phyloP scores from a whole-genome alignment of 208 protist genomes.

The Wallacemonas sp. region DNA sequence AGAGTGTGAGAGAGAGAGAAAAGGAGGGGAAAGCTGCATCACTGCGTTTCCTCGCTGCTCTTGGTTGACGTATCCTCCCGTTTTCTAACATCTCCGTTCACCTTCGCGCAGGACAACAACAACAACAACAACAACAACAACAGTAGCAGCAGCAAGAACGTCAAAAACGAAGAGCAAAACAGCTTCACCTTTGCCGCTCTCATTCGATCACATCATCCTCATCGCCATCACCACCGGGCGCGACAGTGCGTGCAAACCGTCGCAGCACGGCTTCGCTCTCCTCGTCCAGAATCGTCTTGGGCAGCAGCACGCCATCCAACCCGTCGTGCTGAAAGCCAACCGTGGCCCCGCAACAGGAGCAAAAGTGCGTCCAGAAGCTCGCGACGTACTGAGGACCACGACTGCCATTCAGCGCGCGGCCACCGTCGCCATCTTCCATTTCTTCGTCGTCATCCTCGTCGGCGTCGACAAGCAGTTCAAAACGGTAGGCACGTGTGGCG shows the following conservation, averaged over 20 bases:
- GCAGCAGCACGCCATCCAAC: conserved; percentile 60
- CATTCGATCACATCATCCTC: background rate
- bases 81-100: too few relatives aligned
- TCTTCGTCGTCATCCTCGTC: background rate
- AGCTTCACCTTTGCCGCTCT: background rate
- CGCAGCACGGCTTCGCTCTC: conserved; percentile 50
- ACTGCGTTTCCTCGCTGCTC: too few relatives aligned
- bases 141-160: too few relatives aligned
- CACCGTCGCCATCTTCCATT: conserved; percentile 4
- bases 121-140: too few relatives aligned
- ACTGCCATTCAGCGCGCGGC: background rate
- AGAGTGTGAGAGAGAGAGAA: conserved; percentile 5
- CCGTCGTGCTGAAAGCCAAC: conserved; percentile 61
- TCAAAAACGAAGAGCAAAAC: background rate
- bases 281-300: conserved; percentile 45
- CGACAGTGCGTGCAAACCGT: conserved; percentile 50
- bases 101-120: too few relatives aligned
- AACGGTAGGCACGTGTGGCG: conserved; percentile 7
- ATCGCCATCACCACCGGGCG: conserved; percentile 6
- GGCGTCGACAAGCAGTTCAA: conserved; percentile 10
- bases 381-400: background rate
- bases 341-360: conserved; percentile 51
- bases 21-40: conserved; percentile 9
- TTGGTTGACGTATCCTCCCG: too few relatives aligned
- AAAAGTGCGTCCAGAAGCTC: conserved; percentile 56